Evolutionary conservation across 179 eudicot genomes (phyloP).

Genomic region (Corrigiola litoralis): DNA sequence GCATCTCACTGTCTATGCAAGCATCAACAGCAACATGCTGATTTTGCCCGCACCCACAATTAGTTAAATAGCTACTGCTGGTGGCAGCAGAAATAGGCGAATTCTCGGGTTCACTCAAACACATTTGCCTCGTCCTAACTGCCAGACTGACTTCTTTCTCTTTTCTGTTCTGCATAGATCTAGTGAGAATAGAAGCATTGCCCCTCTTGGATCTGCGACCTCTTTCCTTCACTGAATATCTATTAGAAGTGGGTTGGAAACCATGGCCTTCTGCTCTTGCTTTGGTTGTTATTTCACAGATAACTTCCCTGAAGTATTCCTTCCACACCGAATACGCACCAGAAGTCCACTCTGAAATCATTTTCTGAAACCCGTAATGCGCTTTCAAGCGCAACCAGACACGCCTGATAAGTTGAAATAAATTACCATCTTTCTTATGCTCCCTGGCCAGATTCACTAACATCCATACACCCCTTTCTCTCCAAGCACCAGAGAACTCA

Average conservation of each 20-base stretch:
- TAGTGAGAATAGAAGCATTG: conserved; percentile 21
- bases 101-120: conserved; percentile 26
- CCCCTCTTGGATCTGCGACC: conserved; percentile 12
- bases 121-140: conserved; percentile 25
- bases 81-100: conserved; percentile 16
- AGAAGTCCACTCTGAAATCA: conserved; percentile 50
- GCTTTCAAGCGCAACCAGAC: conserved; percentile 39
- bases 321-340: conserved; percentile 46
- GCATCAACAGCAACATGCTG: conserved; percentile 4
- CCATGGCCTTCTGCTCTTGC: conserved; percentile 12
- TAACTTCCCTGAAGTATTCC: conserved; percentile 36
- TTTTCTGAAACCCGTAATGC: conserved; percentile 45
- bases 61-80: background rate
- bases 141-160: conserved; percentile 20
- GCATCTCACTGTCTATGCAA: conserved; percentile 7
- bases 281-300: conserved; percentile 22
- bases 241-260: conserved; percentile 9
- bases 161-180: conserved; percentile 24
- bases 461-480: conserved; percentile 41
- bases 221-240: conserved; percentile 12
- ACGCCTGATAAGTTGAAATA: conserved; percentile 25
- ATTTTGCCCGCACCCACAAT: conserved; percentile 14
- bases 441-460: conserved; percentile 37
- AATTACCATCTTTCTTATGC: conserved; percentile 18
- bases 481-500: conserved; percentile 45